phyloP scores from a whole-genome alignment of 768 basidiomycete genomes.

The Phanerochaete sordida region DNA sequence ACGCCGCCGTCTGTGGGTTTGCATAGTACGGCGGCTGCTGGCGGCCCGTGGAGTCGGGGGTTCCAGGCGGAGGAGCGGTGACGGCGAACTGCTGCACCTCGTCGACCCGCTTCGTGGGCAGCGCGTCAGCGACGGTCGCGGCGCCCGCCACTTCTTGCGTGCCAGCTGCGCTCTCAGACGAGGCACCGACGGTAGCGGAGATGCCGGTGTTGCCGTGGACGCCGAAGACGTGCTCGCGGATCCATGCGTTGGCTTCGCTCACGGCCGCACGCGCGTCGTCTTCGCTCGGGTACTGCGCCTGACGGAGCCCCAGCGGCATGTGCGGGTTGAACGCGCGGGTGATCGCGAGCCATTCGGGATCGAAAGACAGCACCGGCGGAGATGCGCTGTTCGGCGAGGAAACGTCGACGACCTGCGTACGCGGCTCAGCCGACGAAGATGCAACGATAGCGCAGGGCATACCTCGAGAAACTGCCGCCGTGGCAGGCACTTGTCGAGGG shows the following conservation, averaged over 20 bases:
- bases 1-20: constrained; percentile 87
- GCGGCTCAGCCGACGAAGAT: background rate
- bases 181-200: background rate
- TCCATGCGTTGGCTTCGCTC: constrained; percentile 60
- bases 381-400: background rate
- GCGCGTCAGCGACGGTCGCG: background rate
- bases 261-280: constrained; percentile 49
- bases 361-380: constrained; percentile 55
- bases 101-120: constrained; percentile 34
- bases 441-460: constrained; percentile 1
- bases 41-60: constrained; percentile 32
- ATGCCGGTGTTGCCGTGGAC: constrained; percentile 15
- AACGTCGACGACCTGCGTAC: constrained; percentile 61
- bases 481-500: constrained; percentile 86
- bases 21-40: constrained; percentile 60
- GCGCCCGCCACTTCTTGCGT: background rate
- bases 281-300: constrained; percentile 59
- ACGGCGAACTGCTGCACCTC: constrained; percentile 64
- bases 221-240: constrained; percentile 51
- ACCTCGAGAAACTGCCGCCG: constrained; percentile 78
- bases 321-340: constrained; percentile 81
- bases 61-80: constrained; percentile 57
- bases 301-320: constrained; percentile 52
- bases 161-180: background rate
- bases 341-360: constrained; percentile 94